phyloP scores from a whole-genome alignment of 371 early-diverging fungal species.

The Rhizomucor pusillus region DNA sequence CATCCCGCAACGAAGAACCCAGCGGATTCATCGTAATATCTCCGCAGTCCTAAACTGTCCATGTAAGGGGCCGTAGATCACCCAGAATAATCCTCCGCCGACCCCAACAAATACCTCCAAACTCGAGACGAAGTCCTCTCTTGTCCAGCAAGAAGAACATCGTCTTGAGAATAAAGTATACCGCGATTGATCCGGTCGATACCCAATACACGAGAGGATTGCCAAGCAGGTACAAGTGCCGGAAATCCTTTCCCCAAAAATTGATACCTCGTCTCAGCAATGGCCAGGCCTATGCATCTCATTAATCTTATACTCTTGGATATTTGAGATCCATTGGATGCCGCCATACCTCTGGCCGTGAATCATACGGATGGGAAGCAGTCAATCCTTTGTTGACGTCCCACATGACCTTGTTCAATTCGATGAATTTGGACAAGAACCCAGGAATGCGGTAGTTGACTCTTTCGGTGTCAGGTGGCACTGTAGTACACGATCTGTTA shows the following conservation, averaged over 20 bases:
- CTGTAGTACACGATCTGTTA: conserved; percentile 21
- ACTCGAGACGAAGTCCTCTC: conserved; percentile 71
- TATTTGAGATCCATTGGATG: not conserved
- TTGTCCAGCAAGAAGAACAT: conserved; percentile 67
- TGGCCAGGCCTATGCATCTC: conserved; percentile 63
- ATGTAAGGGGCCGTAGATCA: conserved; percentile 5
- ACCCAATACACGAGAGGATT: conserved; percentile 96
- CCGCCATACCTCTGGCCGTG: conserved; percentile 61
- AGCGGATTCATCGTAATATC: conserved; percentile 64
- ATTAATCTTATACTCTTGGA: not conserved
- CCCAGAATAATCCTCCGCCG: not conserved
- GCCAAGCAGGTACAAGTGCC: conserved; percentile 93
- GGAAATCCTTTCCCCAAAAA: conserved; percentile 83
- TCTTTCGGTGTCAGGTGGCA: conserved; percentile 46
- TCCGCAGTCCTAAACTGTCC: conserved; percentile 27
- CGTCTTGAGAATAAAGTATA: conserved; percentile 63
- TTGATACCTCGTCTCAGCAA: conserved; percentile 88
- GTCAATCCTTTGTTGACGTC: conserved; percentile 86
- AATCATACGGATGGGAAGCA: conserved; percentile 92
- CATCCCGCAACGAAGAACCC: conserved; percentile 91
- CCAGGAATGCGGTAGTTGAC: conserved; percentile 59
- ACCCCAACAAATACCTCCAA: conserved; percentile 29
- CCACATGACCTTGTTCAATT: conserved; percentile 88
- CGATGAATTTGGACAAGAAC: conserved; percentile 82
- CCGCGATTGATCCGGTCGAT: conserved; percentile 57